A percentile compares a stretch with the other conserved stretches of the same genome.
Conservation (phyloP, 306 rosid genomes). For the Lotus japonicus region DNA sequence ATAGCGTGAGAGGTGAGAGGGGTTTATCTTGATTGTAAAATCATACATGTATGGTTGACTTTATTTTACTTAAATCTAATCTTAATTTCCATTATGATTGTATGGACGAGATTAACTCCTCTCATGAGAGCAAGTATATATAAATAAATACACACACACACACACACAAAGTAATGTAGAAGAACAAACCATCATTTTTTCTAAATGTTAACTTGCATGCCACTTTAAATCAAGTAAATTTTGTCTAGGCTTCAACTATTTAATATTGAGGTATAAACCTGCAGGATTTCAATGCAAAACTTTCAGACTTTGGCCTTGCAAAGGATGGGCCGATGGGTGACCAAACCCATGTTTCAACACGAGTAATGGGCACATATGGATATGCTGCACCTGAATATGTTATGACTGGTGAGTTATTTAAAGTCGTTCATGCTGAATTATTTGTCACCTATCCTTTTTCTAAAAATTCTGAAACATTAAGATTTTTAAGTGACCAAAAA, state of each 20-base stretch:
- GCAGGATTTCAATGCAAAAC: constrained; percentile 86
- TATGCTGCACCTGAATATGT: constrained; percentile 95
- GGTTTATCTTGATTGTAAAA: too few relatives aligned
- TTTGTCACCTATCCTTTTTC: background rate
- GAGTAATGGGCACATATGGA: constrained; percentile 96
- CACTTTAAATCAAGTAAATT: constrained; percentile 15
- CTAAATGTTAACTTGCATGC: background rate
- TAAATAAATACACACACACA: too few relatives aligned
- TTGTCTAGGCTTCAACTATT: constrained; percentile 12
- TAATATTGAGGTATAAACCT: constrained; percentile 25
- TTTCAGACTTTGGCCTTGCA: constrained; percentile 94
- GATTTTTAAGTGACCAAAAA: background rate
- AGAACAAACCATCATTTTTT: background rate
- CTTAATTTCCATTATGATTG: too few relatives aligned
- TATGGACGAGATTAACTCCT: too few relatives aligned
- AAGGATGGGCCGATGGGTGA: constrained; percentile 98
- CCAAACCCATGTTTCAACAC: constrained; percentile 93
- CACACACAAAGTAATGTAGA: background rate
- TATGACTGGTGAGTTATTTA: constrained; percentile 77
- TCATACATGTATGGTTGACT: too few relatives aligned
- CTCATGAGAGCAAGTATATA: too few relatives aligned
- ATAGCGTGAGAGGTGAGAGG: too few relatives aligned
- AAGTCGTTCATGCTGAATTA: background rate
- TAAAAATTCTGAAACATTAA: background rate
- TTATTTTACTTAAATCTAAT: too few relatives aligned